Evolutionary conservation across 176 grass and related monocot genomes (phyloP), one percentile per base, ranked within the genome.

Genomic region (Dendrocalamus sinicus): DNA sequence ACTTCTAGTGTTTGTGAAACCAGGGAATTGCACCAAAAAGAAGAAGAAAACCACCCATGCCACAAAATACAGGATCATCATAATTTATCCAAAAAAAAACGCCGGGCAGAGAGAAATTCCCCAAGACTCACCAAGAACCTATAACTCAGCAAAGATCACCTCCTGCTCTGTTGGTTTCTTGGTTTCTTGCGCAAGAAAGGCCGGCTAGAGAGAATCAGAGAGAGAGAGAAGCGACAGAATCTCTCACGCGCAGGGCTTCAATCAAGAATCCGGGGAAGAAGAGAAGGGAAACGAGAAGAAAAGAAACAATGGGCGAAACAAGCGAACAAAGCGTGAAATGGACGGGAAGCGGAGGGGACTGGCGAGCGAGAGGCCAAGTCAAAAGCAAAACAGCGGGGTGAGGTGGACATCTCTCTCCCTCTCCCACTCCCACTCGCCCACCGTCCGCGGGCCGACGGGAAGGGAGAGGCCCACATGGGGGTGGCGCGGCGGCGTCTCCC

Each of bases 301-400:
- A 23, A 26, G 85, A 46, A 50, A 61, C 4, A 85, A 15, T 20
- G 51, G 52, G 17, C 28, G 71, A 35, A 81, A 35, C 43, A 76
- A 32, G 41, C 37, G 69, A 12, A 12, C 28, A 80, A 68, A 79
- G 85, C 59, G 79, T 91, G 89, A 91, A 60, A 83, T 74, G 50
- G 80, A 87, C 75, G 74, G 72, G 53, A 46, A 87, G 11, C 10
- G 35, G 68, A 66, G 8, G 58, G 44, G 2, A 47, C 37, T 35
- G n/a, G 76, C n/a, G 17, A 67, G 19, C 5, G 40, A 24, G 46
- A 39, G 72, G 30, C 52, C 64, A 35, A 23, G 78, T 63, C 78
- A 59, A 75, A 52, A 75, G 52, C 72, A 12, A 5, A 74, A 51
- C 1, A 54, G 37, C 46, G 41, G 39, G 28, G 7, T 20, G 74